Evolutionary conservation across 1,284 basidiomycete genomes (phyloP).

Genomic region (Marasmius fiardii): DNA sequence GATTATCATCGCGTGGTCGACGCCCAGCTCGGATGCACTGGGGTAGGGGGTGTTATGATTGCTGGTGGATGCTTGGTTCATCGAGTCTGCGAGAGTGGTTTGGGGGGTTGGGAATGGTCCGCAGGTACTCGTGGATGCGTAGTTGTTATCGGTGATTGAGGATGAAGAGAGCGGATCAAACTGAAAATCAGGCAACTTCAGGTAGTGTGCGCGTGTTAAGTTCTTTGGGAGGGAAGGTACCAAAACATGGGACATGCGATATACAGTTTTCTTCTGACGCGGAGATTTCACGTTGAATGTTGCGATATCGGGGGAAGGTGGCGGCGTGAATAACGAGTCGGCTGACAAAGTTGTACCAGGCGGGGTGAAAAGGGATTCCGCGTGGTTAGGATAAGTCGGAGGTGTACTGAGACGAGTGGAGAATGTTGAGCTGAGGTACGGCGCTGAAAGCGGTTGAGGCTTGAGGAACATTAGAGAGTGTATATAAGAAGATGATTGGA

Average conservation of each 20-base stretch:
- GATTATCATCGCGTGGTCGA: not conserved
- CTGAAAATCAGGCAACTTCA: not conserved
- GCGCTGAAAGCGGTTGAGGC: no score
- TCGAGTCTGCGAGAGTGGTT: not conserved
- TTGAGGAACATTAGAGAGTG: no score
- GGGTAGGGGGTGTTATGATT: not conserved
- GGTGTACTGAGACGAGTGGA: not conserved
- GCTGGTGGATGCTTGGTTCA: not conserved
- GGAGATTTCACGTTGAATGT: not conserved
- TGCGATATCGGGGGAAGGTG: not conserved
- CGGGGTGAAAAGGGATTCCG: not conserved
- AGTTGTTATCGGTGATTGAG: not conserved
- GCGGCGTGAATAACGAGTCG: not conserved
- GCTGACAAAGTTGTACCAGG: not conserved
- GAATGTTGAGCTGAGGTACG: no score
- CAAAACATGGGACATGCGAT: not conserved
- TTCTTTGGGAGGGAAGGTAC: not conserved
- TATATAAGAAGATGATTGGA: no score
- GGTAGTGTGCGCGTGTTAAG: not conserved
- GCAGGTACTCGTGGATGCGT: not conserved
- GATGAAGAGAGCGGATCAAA: not conserved
- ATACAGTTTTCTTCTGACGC: not conserved
- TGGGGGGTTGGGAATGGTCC: no score
- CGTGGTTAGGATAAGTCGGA: not conserved
- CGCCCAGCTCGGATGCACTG: not conserved